Evolutionary conservation across 2,329 filamentous ascomycete genomes (phyloP), one percentile per base, ranked within the genome.

Genomic region (Pezicula neosporulosa): DNA sequence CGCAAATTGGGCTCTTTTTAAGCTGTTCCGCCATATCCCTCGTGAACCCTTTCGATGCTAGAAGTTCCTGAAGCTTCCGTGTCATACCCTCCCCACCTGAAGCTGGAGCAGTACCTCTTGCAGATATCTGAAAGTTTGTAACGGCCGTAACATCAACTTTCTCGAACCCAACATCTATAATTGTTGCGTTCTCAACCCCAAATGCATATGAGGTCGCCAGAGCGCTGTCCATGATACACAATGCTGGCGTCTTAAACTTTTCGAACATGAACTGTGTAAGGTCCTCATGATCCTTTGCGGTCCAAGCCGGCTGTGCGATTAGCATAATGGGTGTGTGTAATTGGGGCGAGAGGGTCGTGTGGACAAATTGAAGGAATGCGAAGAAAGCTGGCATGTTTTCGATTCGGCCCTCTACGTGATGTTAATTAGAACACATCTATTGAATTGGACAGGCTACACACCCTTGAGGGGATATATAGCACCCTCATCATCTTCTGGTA

Each of bases 181-280:
- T 82, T 0, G 90, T 94, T 63, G 94, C 86, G 60, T 83, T 90
- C 30, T 85, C 79, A 74, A 77, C 80, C 67, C 82, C 83, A 28
- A 91, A 80, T 10, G 90, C 92, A 65, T 95, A 97, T 51, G 94
- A 86, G 1, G 90, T 88, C 24, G 94, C 92, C 44, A 95, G 73
- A 3, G 90, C 92, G 60, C 90, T 87, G 70, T 97, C 89, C 74
- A 99, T 87, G 56, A 97, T 79, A 61, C 88, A 92, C 47, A 99
- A 87, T 0, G 90, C 91, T 0, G 94, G 94, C 0, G 90, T 94
- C 73, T 93, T 94, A 66, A 96, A 96, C 72, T 94, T 95, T 71
- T 99, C 94, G 64, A 99, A 99, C 58, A 97, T 83, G 75, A 96
- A 99, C 56, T 94, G 90, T 13, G 92, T 89, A 59, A 99, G 86